Base-by-base conservation (phyloP, 805 yeast genomes). In the Wickerhamia fluorescens region DNA sequence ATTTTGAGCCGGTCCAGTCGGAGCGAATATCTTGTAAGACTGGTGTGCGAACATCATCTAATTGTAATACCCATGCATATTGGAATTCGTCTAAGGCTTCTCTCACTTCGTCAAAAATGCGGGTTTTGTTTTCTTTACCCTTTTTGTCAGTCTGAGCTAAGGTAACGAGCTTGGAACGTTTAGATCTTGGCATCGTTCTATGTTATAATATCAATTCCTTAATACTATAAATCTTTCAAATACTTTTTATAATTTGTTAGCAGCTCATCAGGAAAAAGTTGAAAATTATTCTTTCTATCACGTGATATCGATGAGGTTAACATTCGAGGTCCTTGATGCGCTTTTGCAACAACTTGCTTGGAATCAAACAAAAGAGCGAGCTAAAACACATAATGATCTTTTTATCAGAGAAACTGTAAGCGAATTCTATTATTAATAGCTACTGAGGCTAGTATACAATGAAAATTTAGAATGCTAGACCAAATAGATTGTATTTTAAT, bases 131-230 rank as follows among this genome's bases (percentile, higher is more conserved):
- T 46, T 85, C 96, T 42, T 79, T 78, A 28, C 96, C 96, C 54
- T 92, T 92, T 61, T 87, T 92, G 44, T 87, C 96, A 39, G 97
- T 89, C 53, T 89, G 89, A 21, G 99, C 92, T 45, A 92, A 69
- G 9, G 97, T 84, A 37, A 92, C 94, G 45, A 88, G 78, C 77
- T 85, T 92, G 44, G 96, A 81, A 74, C 97, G 89, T 57, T 78
- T 88, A 20, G 96, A 87, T 73, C 95, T 85, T 38, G 98, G 96
- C 98, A 89, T 89, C 34, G 43, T 63, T 33, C 23, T 9, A 16
- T 23, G 23, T 14, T 18, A 10, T 24, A 16, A n/a, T 8, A n/a
- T 7, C 10, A 22, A 16, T 19, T 16, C 15, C 5, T 27, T 7
- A 12, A 16, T 12, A 27, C 24, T 15, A 8, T 10, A 14, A 6